Conservation (phyloP, 2,329 filamentous ascomycete species). For the Colletotrichum filicis region DNA sequence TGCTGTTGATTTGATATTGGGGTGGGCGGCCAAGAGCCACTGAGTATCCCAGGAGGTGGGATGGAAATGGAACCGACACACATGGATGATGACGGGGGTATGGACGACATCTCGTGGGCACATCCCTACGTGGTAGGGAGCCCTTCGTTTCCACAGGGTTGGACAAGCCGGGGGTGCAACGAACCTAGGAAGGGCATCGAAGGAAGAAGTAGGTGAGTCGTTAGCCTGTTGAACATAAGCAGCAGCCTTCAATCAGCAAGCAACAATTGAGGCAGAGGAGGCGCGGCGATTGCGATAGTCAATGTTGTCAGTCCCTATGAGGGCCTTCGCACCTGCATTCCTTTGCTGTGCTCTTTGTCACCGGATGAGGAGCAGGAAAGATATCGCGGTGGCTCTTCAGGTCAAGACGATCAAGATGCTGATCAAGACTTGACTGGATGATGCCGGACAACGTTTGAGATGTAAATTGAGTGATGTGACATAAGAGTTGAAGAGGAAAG, state of each 20-base stretch:
- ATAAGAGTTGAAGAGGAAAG: background rate
- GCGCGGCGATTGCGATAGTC: background rate
- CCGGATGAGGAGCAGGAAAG: background rate
- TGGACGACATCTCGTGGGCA: slow-evolving; percentile 32
- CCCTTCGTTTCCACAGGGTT: slow-evolving; percentile 33
- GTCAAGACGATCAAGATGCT: background rate
- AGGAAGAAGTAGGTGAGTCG: slow-evolving; percentile 32
- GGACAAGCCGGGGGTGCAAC: slow-evolving; percentile 31
- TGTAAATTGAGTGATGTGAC: background rate
- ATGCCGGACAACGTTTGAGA: background rate
- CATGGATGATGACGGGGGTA: slow-evolving; percentile 32
- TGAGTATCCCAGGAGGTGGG: slow-evolving; percentile 28
- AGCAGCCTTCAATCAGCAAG: background rate
- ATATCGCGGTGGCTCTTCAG: background rate
- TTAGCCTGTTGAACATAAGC: slow-evolving; percentile 4
- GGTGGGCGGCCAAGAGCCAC: slow-evolving; percentile 28
- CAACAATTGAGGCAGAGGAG: background rate
- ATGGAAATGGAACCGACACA: slow-evolving; percentile 32
- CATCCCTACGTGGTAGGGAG: slow-evolving; percentile 33
- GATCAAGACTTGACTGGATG: background rate
- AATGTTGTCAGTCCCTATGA: background rate
- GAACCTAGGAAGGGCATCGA: slow-evolving; percentile 34
- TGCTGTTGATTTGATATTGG: slow-evolving; percentile 34
- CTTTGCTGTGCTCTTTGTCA: background rate
- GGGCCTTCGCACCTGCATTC: background rate